phyloP scores from a whole-genome alignment of 148 eudicot species.

The Chenopodium album region DNA sequence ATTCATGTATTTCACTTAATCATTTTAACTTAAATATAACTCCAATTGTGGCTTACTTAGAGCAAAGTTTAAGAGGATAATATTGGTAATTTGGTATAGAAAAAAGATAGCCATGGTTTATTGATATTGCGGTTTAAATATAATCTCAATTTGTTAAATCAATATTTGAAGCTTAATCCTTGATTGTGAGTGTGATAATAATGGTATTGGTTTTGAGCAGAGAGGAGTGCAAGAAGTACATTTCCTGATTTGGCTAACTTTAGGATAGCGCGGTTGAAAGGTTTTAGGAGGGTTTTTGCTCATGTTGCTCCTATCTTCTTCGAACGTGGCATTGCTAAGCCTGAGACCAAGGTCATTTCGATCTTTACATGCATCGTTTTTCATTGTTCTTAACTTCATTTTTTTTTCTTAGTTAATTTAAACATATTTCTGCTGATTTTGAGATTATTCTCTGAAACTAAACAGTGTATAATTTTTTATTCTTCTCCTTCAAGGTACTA shows the following conservation, averaged over 20 bases:
- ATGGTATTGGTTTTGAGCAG: conserved; percentile 39
- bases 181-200: conserved; percentile 17
- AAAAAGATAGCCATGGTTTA: neutral
- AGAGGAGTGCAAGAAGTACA: conserved; percentile 92
- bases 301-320: conserved; percentile 92
- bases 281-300: conserved; percentile 87
- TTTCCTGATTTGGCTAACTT: conserved; percentile 81
- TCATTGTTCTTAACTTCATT: neutral
- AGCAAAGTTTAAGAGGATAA: neutral
- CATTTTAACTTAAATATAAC: neutral
- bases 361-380: neutral
- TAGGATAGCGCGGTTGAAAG: conserved; percentile 69
- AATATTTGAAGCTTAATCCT: neutral
- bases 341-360: conserved; percentile 68
- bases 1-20: neutral
- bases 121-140: neutral
- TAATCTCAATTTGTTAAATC: neutral
- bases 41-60: neutral
- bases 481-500: neutral
- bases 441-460: neutral
- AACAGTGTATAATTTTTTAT: no score
- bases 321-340: conserved; percentile 91
- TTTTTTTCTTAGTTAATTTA: neutral
- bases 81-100: neutral
- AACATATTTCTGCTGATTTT: neutral